Evolutionary conservation across 305 asterid species (phyloP).

Genomic region (Vinca major): DNA sequence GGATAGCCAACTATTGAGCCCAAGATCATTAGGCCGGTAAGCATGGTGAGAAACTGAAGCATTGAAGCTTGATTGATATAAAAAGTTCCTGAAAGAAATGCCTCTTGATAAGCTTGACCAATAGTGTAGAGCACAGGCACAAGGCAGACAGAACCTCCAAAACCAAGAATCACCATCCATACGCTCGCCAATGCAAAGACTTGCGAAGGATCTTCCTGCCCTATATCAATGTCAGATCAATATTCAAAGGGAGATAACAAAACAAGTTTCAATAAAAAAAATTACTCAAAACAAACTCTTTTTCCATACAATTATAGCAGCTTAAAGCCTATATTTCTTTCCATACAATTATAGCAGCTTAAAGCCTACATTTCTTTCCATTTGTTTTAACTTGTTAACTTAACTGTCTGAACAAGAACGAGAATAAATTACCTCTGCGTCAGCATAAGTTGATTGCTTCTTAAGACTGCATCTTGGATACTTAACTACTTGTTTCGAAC

Average conservation of each 20-base stretch:
- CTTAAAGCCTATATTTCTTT: background rate
- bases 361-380: background rate
- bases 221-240: conserved; percentile 62
- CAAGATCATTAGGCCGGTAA: conserved; percentile 58
- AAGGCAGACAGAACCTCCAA: conserved; percentile 69
- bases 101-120: conserved; percentile 62
- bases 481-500: conserved; percentile 78
- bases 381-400: background rate
- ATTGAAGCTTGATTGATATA: conserved; percentile 42
- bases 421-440: conserved; percentile 69
- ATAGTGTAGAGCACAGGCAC: conserved; percentile 57
- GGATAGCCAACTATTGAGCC: conserved; percentile 79
- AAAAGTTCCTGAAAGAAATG: conserved; percentile 42
- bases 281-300: background rate
- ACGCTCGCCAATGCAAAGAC: conserved; percentile 78
- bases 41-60: conserved; percentile 52
- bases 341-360: background rate
- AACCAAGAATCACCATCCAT: conserved; percentile 81
- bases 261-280: background rate
- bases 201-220: conserved; percentile 99
- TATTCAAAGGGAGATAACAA: conserved; percentile 43
- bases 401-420: background rate
- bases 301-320: too few relatives aligned
- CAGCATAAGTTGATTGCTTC: conserved; percentile 85
- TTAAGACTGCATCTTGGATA: conserved; percentile 93